Evolutionary conservation across 371 early-diverging fungal species (phyloP).

Genomic region (Cokeromyces recurvatus): DNA sequence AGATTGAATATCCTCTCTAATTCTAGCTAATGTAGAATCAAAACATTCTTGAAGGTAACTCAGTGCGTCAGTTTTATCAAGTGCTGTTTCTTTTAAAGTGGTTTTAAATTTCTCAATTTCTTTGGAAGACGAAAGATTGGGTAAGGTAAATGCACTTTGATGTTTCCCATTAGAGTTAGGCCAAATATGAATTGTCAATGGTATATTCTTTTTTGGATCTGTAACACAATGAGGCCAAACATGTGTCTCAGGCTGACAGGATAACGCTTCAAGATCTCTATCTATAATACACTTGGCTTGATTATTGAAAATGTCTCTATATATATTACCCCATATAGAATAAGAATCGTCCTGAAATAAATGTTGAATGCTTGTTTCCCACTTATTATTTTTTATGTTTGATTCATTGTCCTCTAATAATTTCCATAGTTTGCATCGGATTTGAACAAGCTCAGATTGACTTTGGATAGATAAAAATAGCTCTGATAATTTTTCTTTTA

Average conservation of each 20-base stretch:
- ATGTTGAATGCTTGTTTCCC: constrained; percentile 13
- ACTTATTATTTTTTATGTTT: constrained; percentile 11
- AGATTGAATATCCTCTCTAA: constrained; percentile 20
- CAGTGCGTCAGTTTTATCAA: constrained; percentile 19
- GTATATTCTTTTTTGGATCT: constrained; percentile 10
- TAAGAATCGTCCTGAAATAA: constrained; percentile 18
- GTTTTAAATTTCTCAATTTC: constrained; percentile 25
- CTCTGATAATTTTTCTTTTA: constrained; percentile 19
- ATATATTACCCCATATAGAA: constrained; percentile 38
- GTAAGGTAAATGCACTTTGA: constrained; percentile 14
- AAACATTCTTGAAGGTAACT: constrained; percentile 16
- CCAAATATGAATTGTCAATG: constrained; percentile 14
- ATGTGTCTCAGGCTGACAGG: constrained; percentile 28
- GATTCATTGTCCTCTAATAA: constrained; percentile 29
- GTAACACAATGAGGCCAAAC: constrained; percentile 28
- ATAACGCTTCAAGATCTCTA: constrained; percentile 18
- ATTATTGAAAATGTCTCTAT: constrained; percentile 32
- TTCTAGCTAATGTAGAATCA: constrained; percentile 13
- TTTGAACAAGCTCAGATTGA: constrained; percentile 25
- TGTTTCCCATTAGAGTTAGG: constrained; percentile 7
- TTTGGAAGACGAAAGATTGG: constrained; percentile 18
- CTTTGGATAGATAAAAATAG: constrained; percentile 33
- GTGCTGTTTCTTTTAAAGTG: constrained; percentile 19
- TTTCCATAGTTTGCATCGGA: constrained; percentile 34
- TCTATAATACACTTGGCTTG: constrained; percentile 35